Base-by-base conservation (phyloP, 2,329 filamentous ascomycete species). In the Trichoderma hamatum region DNA sequence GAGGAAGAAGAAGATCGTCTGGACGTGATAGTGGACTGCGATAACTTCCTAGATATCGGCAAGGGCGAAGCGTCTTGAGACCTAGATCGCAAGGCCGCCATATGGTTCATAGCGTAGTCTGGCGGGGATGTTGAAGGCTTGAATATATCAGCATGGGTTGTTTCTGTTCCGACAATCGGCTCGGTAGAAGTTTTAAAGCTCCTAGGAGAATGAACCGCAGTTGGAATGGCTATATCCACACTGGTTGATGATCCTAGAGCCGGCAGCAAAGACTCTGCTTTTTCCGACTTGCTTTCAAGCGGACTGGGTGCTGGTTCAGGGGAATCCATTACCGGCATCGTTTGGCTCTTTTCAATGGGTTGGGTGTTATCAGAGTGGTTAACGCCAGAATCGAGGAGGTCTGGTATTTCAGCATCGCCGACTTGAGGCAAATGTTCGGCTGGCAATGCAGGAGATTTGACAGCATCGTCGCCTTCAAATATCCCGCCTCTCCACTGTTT, bases 401-500 rank as follows among this genome's bases (percentile, higher is more conserved):
- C 79, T n/a, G 82, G 78, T n/a, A 84, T 82, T 26, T 84, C 82
- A 3, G 84, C 80, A 59, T 86, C 81, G 16, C 84, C 84, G 26
- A 82, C 51, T 73, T 73, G 7, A 69, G 68, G 60, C 36, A 58
- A 43, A 30, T 19, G 16, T 28, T 62, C 59, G 32, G 58, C 28
- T n/a, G 34, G 39, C 5, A 21, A 3, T 21, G 52, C 10, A 21
- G 63, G 19, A 51, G 49, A 36, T 36, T 56, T 61, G 58, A 68
- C 66, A 14, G 66, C 66, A n/a, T 68, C 66, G 14, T 68, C 66
- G 32, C 84, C 84, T 36, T 86, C 84, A 75, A 89, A 99, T 24
- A 98, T 91, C 0, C 96, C 96, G 13, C 95, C 96, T 73, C 96
- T 87, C 84, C 93, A 94, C 24, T 83, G 81, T 77, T 97, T 93